Evolutionary conservation across 495 filamentous ascomycete genomes (phyloP).

Genomic region (Penicillium lagena): DNA sequence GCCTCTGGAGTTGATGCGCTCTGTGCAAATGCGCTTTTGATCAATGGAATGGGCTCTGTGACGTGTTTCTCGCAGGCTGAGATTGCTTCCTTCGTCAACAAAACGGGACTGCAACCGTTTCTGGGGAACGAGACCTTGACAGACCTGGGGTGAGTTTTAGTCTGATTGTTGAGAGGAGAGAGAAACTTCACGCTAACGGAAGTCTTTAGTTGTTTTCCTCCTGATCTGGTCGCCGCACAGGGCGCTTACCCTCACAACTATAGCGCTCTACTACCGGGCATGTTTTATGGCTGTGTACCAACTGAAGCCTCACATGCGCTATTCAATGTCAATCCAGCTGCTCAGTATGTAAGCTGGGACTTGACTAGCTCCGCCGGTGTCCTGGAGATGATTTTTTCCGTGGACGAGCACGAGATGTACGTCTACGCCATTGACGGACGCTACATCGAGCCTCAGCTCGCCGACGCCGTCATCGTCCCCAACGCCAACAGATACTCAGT

Average conservation of each 20-base stretch:
- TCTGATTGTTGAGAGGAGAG: neutral
- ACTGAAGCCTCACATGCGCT: slow-evolving; percentile 19
- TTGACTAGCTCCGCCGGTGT: slow-evolving; percentile 22
- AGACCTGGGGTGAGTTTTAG: slow-evolving; percentile 40
- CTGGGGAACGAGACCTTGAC: slow-evolving; percentile 32
- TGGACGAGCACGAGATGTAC: slow-evolving; percentile 37
- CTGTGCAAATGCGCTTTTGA: slow-evolving; percentile 44
- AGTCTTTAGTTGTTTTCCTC: slow-evolving; percentile 14
- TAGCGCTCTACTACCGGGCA: slow-evolving; percentile 12
- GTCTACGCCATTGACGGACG: slow-evolving; percentile 38
- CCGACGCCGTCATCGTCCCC: slow-evolving; percentile 25
- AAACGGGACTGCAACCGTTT: slow-evolving; percentile 8
- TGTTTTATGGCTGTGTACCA: slow-evolving; percentile 27
- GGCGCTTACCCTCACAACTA: slow-evolving; percentile 17
- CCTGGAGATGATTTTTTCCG: slow-evolving; percentile 20
- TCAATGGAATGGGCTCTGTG: slow-evolving; percentile 51
- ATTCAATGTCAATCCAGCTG: slow-evolving; percentile 17
- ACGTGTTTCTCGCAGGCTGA: slow-evolving; percentile 33
- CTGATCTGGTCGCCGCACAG: slow-evolving; percentile 6
- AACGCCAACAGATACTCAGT: slow-evolving; percentile 33
- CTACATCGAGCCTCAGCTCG: slow-evolving; percentile 27
- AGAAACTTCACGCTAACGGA: neutral
- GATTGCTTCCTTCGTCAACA: slow-evolving; percentile 28
- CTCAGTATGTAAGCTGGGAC: slow-evolving; percentile 26
- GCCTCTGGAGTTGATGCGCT: slow-evolving; percentile 31